Evolutionary conservation across 1,284 basidiomycete species (phyloP).

Genomic region (Cryptococcus wingfieldii): DNA sequence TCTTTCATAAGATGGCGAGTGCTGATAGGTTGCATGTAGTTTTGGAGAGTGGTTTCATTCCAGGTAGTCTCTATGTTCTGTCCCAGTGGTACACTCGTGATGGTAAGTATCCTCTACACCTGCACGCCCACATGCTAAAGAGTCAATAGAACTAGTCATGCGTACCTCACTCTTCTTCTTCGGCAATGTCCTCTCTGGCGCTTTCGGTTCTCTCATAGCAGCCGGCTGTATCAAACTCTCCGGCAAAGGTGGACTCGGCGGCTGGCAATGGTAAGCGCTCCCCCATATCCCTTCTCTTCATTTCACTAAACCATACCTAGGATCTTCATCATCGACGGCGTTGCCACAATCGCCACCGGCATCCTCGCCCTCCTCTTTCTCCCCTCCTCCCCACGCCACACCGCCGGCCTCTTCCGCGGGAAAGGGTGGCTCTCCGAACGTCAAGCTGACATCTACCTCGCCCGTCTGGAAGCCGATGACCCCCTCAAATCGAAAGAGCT

Average conservation of each 20-base stretch:
- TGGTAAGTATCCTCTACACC: neutral
- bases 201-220: conserved; percentile 1
- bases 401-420: neutral
- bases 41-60: conserved; percentile 56
- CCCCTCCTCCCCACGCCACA: conserved; percentile 18
- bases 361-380: conserved; percentile 21
- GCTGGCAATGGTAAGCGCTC: conserved; percentile 15
- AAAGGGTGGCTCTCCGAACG: conserved; percentile 23
- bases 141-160: conserved; percentile 14
- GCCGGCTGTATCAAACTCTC: neutral
- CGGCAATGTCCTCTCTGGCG: conserved; percentile 40
- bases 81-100: conserved; percentile 21
- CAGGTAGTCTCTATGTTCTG: conserved; percentile 23
- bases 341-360: conserved; percentile 19
- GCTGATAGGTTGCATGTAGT: conserved; percentile 54
- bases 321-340: conserved; percentile 26
- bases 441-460: conserved; percentile 28
- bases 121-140: conserved; percentile 18
- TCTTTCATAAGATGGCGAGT: conserved; percentile 58
- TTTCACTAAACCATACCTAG: conserved; percentile 4
- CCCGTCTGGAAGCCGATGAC: conserved; percentile 31
- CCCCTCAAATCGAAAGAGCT: neutral
- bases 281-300: conserved; percentile 2
- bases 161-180: conserved; percentile 43
- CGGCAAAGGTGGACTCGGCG: conserved; percentile 21